Base-by-base conservation (phyloP, 371 early-diverging fungal species). In the Nematocida displodere region DNA sequence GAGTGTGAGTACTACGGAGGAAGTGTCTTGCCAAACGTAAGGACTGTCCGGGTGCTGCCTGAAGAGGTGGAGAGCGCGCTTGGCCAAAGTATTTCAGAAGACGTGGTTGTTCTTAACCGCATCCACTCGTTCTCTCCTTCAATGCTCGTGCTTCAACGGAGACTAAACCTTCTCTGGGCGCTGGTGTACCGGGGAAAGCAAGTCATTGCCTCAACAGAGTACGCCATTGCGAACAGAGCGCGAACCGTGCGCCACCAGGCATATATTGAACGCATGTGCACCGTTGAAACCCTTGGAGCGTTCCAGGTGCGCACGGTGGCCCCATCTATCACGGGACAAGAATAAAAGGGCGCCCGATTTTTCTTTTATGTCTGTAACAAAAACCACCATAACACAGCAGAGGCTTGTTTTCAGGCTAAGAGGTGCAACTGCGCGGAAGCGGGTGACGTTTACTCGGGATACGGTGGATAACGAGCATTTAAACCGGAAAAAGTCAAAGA, bases 381-480 rank as follows among this genome's bases (percentile, higher is more conserved):
- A 39, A 44, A 15, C 44, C 24, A 24, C 66, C 55, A 22, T 28
- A 29, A 66, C 66, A 29, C 17, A 46, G 39, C 3, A 20, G 7
- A 49, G 17, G 11, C 37, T 49, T 8, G 49, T 48, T 37, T 50
- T 71, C 31, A 33, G 75, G 26, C 62, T 71, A 15, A 71, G 62
- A 29, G 75, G 62, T 5, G 59, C 52, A 0, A 34, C 29, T 17
- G 15, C 33, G 17, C 77, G 78, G 63, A 68, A 62, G 46, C 78
- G 77, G 54, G 82, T 84, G 15, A 75, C 80, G 2, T 84, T 82
- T 63, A 67, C 81, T 20, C 28, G 36, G 37, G 80, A 79, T n/a
- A 82, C 81, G 54, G 64, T 84, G 52, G 81, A 84, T 34, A 84
- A 84, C 58, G 79, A 79, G 44, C 77, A 80, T 48, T 22, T 80